Percentiles rank a stretch among this genome's conserved stretches.
phyloP scores from a whole-genome alignment of 2,329 filamentous ascomycete genomes.

The Pseudofabraea citricarpa region DNA sequence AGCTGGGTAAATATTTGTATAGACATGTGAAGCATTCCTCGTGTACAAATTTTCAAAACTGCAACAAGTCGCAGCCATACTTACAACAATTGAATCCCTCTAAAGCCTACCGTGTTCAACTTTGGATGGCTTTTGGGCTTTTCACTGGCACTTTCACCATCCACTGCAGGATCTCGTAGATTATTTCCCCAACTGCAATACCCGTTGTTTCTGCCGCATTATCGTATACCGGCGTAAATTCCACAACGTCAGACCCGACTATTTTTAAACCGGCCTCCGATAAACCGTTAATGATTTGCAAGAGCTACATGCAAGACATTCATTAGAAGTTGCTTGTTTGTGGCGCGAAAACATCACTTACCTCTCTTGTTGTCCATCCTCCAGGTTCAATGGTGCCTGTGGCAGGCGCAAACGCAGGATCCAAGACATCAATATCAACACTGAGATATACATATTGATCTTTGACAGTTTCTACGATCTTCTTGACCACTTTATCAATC shows the following conservation, averaged over 20 bases:
- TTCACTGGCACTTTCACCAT: slow-evolving; percentile 24
- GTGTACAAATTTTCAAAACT: no score
- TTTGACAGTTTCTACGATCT: slow-evolving; percentile 23
- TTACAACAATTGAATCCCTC: no score
- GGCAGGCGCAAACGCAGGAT: slow-evolving; percentile 26
- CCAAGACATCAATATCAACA: slow-evolving; percentile 27
- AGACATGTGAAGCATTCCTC: no score
- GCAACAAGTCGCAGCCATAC: no score
- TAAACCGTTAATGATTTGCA: slow-evolving; percentile 24
- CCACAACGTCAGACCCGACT: slow-evolving; percentile 27
- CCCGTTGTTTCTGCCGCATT: slow-evolving; percentile 26
- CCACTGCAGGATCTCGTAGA: slow-evolving; percentile 27
- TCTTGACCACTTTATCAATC: slow-evolving; percentile 19
- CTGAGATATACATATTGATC: slow-evolving; percentile 25
- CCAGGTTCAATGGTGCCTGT: slow-evolving; percentile 28
- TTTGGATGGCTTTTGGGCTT: slow-evolving; percentile 6
- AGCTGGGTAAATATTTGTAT: no score
- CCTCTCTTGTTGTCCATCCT: slow-evolving; percentile 28
- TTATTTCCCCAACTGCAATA: slow-evolving; percentile 21
- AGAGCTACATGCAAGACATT: slow-evolving; percentile 12
- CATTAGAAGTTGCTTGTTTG: background rate
- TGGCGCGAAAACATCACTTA: slow-evolving; percentile 1
- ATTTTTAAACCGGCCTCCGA: slow-evolving; percentile 24
- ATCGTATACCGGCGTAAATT: slow-evolving; percentile 27
- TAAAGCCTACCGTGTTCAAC: background rate